Percentiles rank a stretch among this genome's conserved stretches.
phyloP scores from a whole-genome alignment of 495 filamentous ascomycete species.

The Platismatia glauca region DNA sequence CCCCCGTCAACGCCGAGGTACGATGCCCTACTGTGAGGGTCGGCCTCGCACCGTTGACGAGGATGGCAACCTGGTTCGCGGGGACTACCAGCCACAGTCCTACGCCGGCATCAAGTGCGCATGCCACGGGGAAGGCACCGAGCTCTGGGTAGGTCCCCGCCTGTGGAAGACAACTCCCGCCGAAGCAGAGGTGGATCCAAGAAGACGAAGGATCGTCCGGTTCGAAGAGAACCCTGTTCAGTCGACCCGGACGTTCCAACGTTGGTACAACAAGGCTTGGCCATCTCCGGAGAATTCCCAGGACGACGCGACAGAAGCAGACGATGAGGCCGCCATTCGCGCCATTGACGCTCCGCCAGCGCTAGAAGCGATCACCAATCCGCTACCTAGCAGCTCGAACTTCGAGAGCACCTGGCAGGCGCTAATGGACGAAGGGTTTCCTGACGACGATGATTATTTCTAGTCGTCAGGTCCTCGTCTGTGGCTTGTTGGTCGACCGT shows the following conservation, averaged over 20 bases:
- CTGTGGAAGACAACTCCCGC: constrained; percentile 3
- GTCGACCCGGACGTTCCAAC: not conserved
- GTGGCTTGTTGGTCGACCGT: not conserved
- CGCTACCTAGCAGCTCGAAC: not conserved
- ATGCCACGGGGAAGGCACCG: not conserved
- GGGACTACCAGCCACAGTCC: not conserved
- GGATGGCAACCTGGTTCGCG: not conserved
- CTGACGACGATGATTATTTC: constrained; percentile 1
- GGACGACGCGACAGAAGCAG: not conserved
- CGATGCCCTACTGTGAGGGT: not conserved
- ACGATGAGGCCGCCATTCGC: not conserved
- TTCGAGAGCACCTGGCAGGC: not conserved
- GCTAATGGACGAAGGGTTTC: constrained; percentile 3
- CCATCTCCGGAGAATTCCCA: not conserved
- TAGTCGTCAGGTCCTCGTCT: not conserved
- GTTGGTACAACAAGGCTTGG: not conserved
- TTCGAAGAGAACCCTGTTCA: not conserved
- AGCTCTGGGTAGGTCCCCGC: not conserved
- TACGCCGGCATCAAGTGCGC: not conserved
- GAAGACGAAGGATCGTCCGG: not conserved
- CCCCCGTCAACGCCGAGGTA: not conserved
- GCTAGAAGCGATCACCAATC: not conserved
- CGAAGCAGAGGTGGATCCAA: constrained; percentile 1
- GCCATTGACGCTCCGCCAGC: not conserved
- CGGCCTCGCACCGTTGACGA: not conserved